Conservation (phyloP, 768 basidiomycete genomes). For the Xerocomus spinulosus region DNA sequence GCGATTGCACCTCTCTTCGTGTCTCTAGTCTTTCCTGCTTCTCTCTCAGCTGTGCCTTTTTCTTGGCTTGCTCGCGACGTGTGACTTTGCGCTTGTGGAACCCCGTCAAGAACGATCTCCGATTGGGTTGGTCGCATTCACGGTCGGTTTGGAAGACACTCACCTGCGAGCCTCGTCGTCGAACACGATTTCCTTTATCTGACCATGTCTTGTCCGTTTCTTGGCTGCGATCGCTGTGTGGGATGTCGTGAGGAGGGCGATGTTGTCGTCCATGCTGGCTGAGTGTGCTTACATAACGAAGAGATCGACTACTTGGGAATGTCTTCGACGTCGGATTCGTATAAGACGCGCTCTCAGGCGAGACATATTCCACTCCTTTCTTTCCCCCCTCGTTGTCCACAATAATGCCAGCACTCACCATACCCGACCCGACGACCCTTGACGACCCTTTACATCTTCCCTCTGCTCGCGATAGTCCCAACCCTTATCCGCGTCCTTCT, state of each 20-base stretch:
- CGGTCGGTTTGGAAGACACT: constrained; percentile 13
- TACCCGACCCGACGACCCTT: constrained; percentile 1
- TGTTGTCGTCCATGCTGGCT: constrained; percentile 36
- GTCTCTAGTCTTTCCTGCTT: constrained; percentile 69
- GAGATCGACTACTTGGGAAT: constrained; percentile 26
- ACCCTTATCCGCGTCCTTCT: constrained; percentile 22
- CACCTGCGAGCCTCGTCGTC: constrained; percentile 83
- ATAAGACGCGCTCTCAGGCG: constrained; percentile 35
- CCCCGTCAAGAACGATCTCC: constrained; percentile 86
- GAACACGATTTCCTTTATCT: constrained; percentile 79
- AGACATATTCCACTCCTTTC: constrained; percentile 27
- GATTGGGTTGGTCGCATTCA: constrained; percentile 11
- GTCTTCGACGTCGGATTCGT: constrained; percentile 25
- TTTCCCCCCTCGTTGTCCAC: neutral
- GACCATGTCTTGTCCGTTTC: constrained; percentile 56
- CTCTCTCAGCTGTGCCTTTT: constrained; percentile 70
- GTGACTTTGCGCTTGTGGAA: constrained; percentile 90
- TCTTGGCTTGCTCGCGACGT: constrained; percentile 71
- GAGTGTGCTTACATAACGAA: constrained; percentile 22
- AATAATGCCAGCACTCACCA: constrained; percentile 30
- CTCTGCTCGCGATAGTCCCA: constrained; percentile 4
- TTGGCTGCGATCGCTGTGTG: constrained; percentile 63
- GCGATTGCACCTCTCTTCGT: constrained; percentile 65
- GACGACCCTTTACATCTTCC: constrained; percentile 3
- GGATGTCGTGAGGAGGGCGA: constrained; percentile 56